Percentiles rank a stretch among this genome's conserved stretches.
These are phyloP conservation scores for Sporisorium graminicola DNA, from an alignment of 1,284 basidiomycete genomes.

Conservation along the genomic window DNA sequence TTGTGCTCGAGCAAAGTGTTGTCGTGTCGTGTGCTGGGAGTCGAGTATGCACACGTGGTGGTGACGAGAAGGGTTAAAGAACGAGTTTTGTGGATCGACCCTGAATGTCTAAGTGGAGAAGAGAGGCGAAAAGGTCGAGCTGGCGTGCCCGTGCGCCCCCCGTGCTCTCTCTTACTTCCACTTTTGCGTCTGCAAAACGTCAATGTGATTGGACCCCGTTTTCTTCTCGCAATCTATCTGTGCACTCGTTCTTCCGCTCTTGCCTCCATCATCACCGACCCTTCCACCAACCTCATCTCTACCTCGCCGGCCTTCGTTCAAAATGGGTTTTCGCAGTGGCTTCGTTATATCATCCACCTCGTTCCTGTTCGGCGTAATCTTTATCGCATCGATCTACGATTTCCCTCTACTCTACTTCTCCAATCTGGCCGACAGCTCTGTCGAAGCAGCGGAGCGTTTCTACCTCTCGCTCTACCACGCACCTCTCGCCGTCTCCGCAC, in stretches of 20 bases:
- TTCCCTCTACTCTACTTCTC: slow-evolving; percentile 64
- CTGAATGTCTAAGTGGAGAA: slow-evolving; percentile 1
- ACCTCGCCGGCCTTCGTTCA: slow-evolving; percentile 9
- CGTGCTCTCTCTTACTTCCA: too few relatives aligned
- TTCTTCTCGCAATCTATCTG: background rate
- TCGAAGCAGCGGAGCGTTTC: slow-evolving; percentile 62
- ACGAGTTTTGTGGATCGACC: background rate
- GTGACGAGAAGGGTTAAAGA: background rate
- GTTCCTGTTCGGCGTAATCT: slow-evolving; percentile 67
- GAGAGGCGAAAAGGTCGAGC: background rate
- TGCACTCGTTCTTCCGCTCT: background rate
- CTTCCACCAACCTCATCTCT: background rate
- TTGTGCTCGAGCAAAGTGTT: background rate
- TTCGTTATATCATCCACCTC: slow-evolving; percentile 63
- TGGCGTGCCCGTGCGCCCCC: too few relatives aligned
- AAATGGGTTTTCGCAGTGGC: slow-evolving; percentile 69
- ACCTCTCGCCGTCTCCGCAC: slow-evolving; percentile 59
- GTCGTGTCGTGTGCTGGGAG: background rate
- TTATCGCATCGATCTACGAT: slow-evolving; percentile 65
- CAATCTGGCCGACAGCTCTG: slow-evolving; percentile 12
- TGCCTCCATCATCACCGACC: background rate
- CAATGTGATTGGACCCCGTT: background rate
- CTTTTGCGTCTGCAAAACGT: background rate
- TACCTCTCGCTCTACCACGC: slow-evolving; percentile 63
- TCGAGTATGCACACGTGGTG: background rate